A percentile compares a stretch with the other conserved stretches of the same genome.
These are phyloP conservation scores for Saturnispora mendoncae DNA, from an alignment of 805 yeast species.

Conservation along the genomic window DNA sequence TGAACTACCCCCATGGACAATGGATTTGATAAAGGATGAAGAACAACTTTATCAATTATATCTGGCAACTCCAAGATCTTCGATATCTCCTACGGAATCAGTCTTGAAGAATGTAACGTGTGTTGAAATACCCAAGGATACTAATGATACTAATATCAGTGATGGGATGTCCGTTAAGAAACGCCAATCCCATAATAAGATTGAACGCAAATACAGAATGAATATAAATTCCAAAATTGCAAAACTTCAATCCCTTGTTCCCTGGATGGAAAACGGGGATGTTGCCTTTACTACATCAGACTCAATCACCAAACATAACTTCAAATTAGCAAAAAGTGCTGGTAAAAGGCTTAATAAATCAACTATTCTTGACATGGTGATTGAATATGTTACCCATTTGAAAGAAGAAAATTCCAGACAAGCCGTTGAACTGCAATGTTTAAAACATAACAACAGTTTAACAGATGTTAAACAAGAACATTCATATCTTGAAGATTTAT, in stretches of 20 bases:
- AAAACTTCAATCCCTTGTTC: constrained; percentile 55
- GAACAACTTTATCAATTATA: constrained; percentile 1
- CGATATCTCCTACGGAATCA: background rate
- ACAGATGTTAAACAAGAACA: too few species aligned
- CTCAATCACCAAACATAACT: constrained; percentile 10
- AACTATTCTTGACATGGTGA: constrained; percentile 61
- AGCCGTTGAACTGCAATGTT: background rate
- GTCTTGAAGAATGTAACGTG: too few species aligned
- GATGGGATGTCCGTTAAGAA: too few species aligned
- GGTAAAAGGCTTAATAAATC: constrained; percentile 50
- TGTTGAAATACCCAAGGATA: too few species aligned
- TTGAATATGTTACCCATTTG: constrained; percentile 37
- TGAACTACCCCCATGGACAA: constrained; percentile 3
- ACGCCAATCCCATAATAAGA: constrained; percentile 64
- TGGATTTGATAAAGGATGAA: background rate
- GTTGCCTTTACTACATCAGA: constrained; percentile 47
- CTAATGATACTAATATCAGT: too few species aligned
- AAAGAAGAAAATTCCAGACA: background rate
- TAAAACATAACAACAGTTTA: too few species aligned
- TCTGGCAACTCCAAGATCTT: background rate
- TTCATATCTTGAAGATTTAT: too few species aligned
- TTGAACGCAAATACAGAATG: constrained; percentile 62
- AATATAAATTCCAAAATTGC: constrained; percentile 68
- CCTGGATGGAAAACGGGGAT: constrained; percentile 55
- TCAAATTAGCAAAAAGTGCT: background rate